Percentiles rank a stretch among this genome's conserved stretches.
Conservation (phyloP, 106 monocot genomes). For the Gastrodia elata region DNA sequence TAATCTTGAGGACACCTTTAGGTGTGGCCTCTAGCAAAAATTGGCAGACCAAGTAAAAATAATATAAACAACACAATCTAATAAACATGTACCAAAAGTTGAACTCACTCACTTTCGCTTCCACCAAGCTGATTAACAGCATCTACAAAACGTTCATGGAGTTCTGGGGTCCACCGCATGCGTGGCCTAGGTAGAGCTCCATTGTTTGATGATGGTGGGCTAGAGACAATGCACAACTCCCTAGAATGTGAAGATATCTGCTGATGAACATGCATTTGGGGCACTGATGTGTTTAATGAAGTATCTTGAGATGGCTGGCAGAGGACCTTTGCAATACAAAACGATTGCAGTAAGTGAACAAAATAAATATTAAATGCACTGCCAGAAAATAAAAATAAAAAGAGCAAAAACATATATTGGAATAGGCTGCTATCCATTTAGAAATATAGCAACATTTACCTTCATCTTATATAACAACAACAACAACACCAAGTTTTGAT, state of each 20-base stretch:
- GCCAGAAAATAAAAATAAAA: too few species aligned
- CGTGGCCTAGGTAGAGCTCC: constrained; percentile 36
- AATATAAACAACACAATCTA: not conserved
- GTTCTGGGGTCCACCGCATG: constrained; percentile 88
- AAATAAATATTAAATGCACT: too few species aligned
- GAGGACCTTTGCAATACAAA: constrained; percentile 19
- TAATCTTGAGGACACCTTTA: constrained; percentile 88
- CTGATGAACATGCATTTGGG: constrained; percentile 20
- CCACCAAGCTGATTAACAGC: constrained; percentile 90
- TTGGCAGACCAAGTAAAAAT: too few species aligned
- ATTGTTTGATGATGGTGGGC: constrained; percentile 32
- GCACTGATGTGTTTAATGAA: constrained; percentile 14
- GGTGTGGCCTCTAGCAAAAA: constrained; percentile 61
- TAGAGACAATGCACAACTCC: constrained; percentile 18
- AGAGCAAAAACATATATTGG: too few species aligned
- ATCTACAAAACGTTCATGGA: constrained; percentile 76
- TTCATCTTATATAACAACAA: too few species aligned
- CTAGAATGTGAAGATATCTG: constrained; percentile 32
- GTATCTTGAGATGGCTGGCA: constrained; percentile 12
- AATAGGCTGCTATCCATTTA: too few species aligned
- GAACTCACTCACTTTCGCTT: constrained; percentile 56
- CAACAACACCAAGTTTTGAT: too few species aligned
- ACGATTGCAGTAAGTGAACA: not conserved
- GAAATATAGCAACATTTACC: too few species aligned
- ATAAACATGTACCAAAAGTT: not conserved